Percentiles rank a stretch among this genome's conserved stretches.
These are phyloP conservation scores for Carpinus viminea DNA, from an alignment of 306 rosid species.

Conservation along the genomic window DNA sequence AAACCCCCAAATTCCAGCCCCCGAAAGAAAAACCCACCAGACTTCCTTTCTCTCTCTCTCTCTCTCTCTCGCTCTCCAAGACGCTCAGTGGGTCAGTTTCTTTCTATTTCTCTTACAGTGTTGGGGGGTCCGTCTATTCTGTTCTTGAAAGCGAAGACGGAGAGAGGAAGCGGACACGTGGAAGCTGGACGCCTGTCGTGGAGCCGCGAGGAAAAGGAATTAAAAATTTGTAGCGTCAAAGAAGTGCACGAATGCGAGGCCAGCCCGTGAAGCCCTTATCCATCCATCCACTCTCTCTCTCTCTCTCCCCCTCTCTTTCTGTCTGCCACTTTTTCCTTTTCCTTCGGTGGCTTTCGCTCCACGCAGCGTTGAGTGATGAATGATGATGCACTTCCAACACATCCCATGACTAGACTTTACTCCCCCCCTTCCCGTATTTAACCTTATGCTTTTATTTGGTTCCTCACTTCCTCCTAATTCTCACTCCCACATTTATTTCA, in stretches of 20 bases:
- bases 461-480: too few relatives aligned
- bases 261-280: slow-evolving; percentile 30
- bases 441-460: too few relatives aligned
- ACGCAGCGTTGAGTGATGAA: slow-evolving; percentile 19
- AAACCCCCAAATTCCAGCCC: not conserved
- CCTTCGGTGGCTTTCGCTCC: slow-evolving; percentile 32
- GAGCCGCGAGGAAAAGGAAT: slow-evolving; percentile 16
- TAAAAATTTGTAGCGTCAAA: slow-evolving; percentile 3
- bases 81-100: not conserved
- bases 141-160: slow-evolving; percentile 70
- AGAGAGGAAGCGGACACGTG: slow-evolving; percentile 60
- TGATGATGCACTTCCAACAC: slow-evolving; percentile 13
- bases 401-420: not conserved
- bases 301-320: not conserved
- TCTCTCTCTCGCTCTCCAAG: slow-evolving; percentile 15
- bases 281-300: not conserved
- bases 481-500: too few relatives aligned
- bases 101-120: not conserved
- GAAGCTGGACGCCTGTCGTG: slow-evolving; percentile 22
- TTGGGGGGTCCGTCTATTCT: slow-evolving; percentile 47
- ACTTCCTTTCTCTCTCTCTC: slow-evolving; percentile 16
- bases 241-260: slow-evolving; percentile 13
- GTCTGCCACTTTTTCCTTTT: not conserved
- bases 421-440: not conserved
- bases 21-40: slow-evolving; percentile 24